These are phyloP conservation scores for Rhodotorula paludigena DNA, from an alignment of 768 basidiomycete species.

Conservation along the genomic window DNA sequence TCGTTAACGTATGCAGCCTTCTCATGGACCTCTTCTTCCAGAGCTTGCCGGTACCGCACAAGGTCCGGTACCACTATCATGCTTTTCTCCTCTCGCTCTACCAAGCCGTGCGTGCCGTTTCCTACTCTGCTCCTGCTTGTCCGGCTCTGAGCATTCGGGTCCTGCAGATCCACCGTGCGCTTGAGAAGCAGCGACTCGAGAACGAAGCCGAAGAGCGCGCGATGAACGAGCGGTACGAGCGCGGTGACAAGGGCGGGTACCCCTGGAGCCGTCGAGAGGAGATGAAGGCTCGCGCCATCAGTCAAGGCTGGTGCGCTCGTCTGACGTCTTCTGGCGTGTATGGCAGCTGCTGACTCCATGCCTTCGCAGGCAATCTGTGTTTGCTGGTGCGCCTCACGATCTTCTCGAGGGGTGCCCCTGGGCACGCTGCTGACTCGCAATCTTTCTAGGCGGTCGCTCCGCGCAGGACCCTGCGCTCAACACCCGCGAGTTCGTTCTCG, in stretches of 20 bases:
- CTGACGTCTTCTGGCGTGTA: neutral
- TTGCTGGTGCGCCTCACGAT: slow-evolving; percentile 20
- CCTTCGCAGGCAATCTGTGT: slow-evolving; percentile 35
- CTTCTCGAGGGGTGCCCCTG: no score
- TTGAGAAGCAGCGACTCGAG: slow-evolving; percentile 42
- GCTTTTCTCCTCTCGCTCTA: slow-evolving; percentile 58
- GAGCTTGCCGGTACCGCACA: slow-evolving; percentile 55
- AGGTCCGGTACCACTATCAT: slow-evolving; percentile 59
- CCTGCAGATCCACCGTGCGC: slow-evolving; percentile 44
- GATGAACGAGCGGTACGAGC: slow-evolving; percentile 28
- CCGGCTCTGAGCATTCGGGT: neutral
- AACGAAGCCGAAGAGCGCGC: slow-evolving; percentile 41
- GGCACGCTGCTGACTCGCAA: neutral
- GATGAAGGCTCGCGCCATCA: slow-evolving; percentile 46
- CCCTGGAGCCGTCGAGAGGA: slow-evolving; percentile 41
- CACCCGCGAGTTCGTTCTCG: slow-evolving; percentile 50
- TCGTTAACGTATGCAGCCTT: slow-evolving; percentile 46
- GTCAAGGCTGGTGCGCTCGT: slow-evolving; percentile 43
- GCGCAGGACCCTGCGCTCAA: slow-evolving; percentile 39
- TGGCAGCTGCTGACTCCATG: slow-evolving; percentile 39
- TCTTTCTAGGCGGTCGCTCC: slow-evolving; percentile 45
- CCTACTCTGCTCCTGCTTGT: slow-evolving; percentile 46
- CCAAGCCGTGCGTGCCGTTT: slow-evolving; percentile 16
- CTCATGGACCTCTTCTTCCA: slow-evolving; percentile 58
- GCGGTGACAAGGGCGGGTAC: slow-evolving; percentile 31